A percentile compares a stretch with the other conserved stretches of the same genome.
phyloP scores from a whole-genome alignment of 495 filamentous ascomycete species.

The Cenococcum geophilum region DNA sequence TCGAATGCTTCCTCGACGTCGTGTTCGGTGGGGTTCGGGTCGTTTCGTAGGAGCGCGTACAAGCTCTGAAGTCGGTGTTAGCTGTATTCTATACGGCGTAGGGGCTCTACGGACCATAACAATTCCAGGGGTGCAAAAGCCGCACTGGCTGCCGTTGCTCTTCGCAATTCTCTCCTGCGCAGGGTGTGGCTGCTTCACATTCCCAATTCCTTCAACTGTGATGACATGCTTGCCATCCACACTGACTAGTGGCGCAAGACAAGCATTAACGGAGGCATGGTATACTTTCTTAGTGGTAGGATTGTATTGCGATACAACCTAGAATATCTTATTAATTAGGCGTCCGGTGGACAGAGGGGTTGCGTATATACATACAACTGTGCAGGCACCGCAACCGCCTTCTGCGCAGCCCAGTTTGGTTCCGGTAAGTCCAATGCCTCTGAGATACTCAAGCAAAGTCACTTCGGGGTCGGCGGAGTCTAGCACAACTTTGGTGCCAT shows the following conservation, averaged over 20 bases:
- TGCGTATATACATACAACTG: conserved; percentile 57
- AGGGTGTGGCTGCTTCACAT: conserved; percentile 79
- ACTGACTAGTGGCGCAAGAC: conserved; percentile 83
- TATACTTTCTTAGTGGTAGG: conserved; percentile 85
- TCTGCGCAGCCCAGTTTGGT: conserved; percentile 73
- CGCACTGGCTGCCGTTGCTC: conserved; percentile 58
- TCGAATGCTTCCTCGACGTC: conserved; percentile 88
- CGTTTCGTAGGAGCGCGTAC: conserved; percentile 76
- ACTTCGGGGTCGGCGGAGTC: conserved; percentile 78
- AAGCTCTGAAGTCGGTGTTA: conserved; percentile 46
- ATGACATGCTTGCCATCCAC: conserved; percentile 98
- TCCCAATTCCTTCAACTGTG: conserved; percentile 95
- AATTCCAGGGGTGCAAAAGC: conserved; percentile 95
- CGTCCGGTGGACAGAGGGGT: not conserved
- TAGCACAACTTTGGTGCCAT: conserved; percentile 83
- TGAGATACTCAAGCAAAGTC: conserved; percentile 87
- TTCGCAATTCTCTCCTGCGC: conserved; percentile 86
- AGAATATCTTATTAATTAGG: not conserved
- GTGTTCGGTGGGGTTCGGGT: conserved; percentile 58
- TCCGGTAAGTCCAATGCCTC: conserved; percentile 77
- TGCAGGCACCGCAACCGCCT: conserved; percentile 95
- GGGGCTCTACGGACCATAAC: conserved; percentile 61
- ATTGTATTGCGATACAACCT: conserved; percentile 86
- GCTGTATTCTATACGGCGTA: conserved; percentile 23
- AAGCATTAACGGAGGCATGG: conserved; percentile 90